Base-by-base conservation (phyloP, 1,139 yeast genomes). In the Kurtzmaniella quercitrusa region DNA sequence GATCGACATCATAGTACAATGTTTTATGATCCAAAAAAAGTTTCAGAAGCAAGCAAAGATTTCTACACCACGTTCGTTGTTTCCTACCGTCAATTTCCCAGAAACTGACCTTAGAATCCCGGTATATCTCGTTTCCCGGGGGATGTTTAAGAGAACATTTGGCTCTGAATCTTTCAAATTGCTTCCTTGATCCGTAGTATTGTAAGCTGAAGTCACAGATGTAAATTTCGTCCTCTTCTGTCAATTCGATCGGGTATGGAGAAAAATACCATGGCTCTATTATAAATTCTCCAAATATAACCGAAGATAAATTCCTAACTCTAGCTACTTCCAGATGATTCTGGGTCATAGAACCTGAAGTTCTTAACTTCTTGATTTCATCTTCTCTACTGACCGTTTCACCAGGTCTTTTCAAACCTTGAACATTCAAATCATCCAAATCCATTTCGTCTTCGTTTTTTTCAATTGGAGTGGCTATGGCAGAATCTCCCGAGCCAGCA, bases 241-340 rank as follows among this genome's bases (percentile, higher is more conserved):
- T 90, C 46, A 90, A 75, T 60, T 93, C 98, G 14, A 89, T 75
- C 0, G 99, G 99, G 60, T 94, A 93, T 0, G 99, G 98, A 2
- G 96, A 87, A 59, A 94, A 93, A 65, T 93, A 94, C 99, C 99
- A 93, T 1, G 99, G 98, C 60, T 93, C 99, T 41, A 94, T 88
- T 50, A 87, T 87, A 62, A 83, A 90, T 50, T 85, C 87, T 1
- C 98, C 99, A 65, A 93, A 81, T 3, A 89, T 84, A 3, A 93
- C 78, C 40, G 79, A 74, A 34, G 79, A 73, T 51, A 94, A 73
- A 59, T 93, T 93, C 54, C 98, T 77, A 39, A 93, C 97, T 48
- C 95, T 75, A 0, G 98, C 90, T 21, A 93, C 89, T 58, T 93
- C 98, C 58, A 82, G 84, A 52, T 87, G 85, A 51, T 75, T 76